Conservation (phyloP, 805 yeast species). For the Scheffersomyces ergatensis region DNA sequence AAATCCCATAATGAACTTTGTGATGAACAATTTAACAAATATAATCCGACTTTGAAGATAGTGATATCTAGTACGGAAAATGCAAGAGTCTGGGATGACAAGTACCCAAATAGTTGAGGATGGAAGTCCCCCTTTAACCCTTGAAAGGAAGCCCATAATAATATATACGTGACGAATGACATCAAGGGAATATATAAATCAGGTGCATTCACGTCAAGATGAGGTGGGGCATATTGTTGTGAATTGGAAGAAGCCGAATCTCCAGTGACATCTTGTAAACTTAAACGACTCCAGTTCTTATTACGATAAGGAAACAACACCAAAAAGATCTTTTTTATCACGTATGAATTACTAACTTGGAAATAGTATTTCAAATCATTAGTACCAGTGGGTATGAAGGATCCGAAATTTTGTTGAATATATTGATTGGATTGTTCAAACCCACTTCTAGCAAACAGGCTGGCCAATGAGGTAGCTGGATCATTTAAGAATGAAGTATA, state of each 20-base stretch:
- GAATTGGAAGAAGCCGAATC: slow-evolving; percentile 12
- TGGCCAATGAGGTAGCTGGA: slow-evolving; percentile 79
- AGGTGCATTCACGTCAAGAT: slow-evolving; percentile 89
- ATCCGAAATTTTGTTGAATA: slow-evolving; percentile 67
- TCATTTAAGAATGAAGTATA: slow-evolving; percentile 58
- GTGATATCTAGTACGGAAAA: slow-evolving; percentile 74
- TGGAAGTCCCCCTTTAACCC: slow-evolving; percentile 90
- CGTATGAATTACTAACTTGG: slow-evolving; percentile 88
- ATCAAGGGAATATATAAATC: slow-evolving; percentile 94
- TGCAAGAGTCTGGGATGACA: slow-evolving; percentile 83
- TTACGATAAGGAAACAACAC: slow-evolving; percentile 85
- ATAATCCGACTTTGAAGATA: slow-evolving; percentile 77
- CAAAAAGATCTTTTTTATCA: slow-evolving; percentile 65
- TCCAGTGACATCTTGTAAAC: slow-evolving; percentile 14
- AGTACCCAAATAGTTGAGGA: slow-evolving; percentile 86
- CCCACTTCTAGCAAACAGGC: slow-evolving; percentile 85
- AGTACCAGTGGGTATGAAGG: slow-evolving; percentile 41
- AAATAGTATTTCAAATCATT: slow-evolving; percentile 78
- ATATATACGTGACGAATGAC: slow-evolving; percentile 85
- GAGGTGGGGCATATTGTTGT: slow-evolving; percentile 64
- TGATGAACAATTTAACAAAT: slow-evolving; percentile 67
- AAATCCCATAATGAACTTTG: slow-evolving; percentile 71
- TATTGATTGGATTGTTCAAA: slow-evolving; percentile 78
- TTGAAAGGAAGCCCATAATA: slow-evolving; percentile 77
- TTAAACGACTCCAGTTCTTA: slow-evolving; percentile 73